Percentiles rank a stretch among this genome's conserved stretches.
phyloP scores from a whole-genome alignment of 1,284 basidiomycete species.

The Apiotrichum gamsii region DNA sequence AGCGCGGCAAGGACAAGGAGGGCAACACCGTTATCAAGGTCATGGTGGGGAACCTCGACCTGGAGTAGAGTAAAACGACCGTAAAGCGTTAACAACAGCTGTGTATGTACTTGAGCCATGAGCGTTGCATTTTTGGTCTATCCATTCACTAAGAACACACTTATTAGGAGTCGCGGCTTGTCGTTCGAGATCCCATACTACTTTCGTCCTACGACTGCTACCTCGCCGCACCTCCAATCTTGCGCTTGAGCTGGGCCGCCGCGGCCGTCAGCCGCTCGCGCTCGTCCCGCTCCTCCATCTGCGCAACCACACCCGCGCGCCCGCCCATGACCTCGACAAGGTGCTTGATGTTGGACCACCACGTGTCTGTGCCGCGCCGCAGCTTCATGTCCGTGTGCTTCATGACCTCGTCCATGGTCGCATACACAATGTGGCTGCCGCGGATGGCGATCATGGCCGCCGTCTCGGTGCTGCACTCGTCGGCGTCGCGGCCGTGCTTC shows the following conservation, averaged over 20 bases:
- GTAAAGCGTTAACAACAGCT: too few species aligned
- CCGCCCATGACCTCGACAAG: slow-evolving; percentile 63
- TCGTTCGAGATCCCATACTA: too few species aligned
- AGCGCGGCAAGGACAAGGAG: slow-evolving; percentile 65
- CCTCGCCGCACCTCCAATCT: too few species aligned
- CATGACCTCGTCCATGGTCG: slow-evolving; percentile 76
- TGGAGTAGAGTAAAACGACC: slow-evolving; percentile 10
- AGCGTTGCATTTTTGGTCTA: too few species aligned
- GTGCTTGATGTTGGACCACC: slow-evolving; percentile 71
- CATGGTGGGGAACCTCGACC: slow-evolving; percentile 53
- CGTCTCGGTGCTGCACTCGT: too few species aligned
- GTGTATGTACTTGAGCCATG: too few species aligned
- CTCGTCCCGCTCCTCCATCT: not conserved
- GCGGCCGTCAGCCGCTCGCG: too few species aligned
- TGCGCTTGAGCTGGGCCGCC: too few species aligned
- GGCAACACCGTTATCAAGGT: slow-evolving; percentile 80
- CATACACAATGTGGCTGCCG: slow-evolving; percentile 69
- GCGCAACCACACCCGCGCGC: slow-evolving; percentile 32
- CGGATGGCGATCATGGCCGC: slow-evolving; percentile 91
- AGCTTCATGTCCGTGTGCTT: slow-evolving; percentile 84
- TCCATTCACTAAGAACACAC: too few species aligned
- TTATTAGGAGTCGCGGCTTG: too few species aligned
- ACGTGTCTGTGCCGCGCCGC: slow-evolving; percentile 68
- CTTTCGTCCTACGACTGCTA: too few species aligned
- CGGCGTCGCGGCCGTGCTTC: slow-evolving; percentile 28